Evolutionary conservation across 2,329 filamentous ascomycete genomes (phyloP).

Genomic region (Zymoseptoria passerinii): DNA sequence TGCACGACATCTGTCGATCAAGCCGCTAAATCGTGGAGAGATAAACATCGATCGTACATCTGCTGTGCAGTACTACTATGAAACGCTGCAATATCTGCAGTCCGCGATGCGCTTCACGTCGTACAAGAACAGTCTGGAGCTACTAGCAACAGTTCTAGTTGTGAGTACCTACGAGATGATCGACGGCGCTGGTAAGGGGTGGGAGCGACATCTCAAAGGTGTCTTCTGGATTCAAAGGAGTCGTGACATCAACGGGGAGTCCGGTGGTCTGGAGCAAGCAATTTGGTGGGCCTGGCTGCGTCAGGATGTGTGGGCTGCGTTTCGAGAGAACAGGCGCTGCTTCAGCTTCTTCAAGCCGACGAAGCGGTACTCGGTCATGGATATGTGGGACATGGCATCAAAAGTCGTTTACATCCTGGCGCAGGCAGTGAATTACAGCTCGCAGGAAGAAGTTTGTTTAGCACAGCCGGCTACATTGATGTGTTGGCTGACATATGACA

Average conservation of each 20-base stretch:
- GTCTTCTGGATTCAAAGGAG: slow-evolving; percentile 60
- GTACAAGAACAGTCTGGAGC: slow-evolving; percentile 50
- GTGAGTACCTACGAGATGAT: slow-evolving; percentile 61
- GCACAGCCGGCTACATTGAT: neutral
- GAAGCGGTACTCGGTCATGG: slow-evolving; percentile 41
- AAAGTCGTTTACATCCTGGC: slow-evolving; percentile 49
- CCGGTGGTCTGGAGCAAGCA: slow-evolving; percentile 47
- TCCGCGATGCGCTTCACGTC: slow-evolving; percentile 50
- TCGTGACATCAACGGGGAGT: slow-evolving; percentile 52
- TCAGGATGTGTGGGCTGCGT: slow-evolving; percentile 59
- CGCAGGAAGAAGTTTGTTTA: slow-evolving; percentile 36
- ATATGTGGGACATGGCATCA: slow-evolving; percentile 47
- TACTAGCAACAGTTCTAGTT: slow-evolving; percentile 51
- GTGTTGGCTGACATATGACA: neutral
- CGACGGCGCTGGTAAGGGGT: slow-evolving; percentile 48
- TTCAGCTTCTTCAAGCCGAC: slow-evolving; percentile 53
- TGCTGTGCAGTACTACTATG: slow-evolving; percentile 50
- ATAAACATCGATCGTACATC: slow-evolving; percentile 25
- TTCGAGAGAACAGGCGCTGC: slow-evolving; percentile 48
- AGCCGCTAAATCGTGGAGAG: slow-evolving; percentile 21
- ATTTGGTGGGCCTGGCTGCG: slow-evolving; percentile 60
- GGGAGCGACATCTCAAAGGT: slow-evolving; percentile 56
- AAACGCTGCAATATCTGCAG: slow-evolving; percentile 54
- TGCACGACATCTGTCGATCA: slow-evolving; percentile 43
- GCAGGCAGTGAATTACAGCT: slow-evolving; percentile 51